These are phyloP conservation scores for Sonneratia caseolaris DNA, from an alignment of 345 rosid genomes.

Conservation along the genomic window DNA sequence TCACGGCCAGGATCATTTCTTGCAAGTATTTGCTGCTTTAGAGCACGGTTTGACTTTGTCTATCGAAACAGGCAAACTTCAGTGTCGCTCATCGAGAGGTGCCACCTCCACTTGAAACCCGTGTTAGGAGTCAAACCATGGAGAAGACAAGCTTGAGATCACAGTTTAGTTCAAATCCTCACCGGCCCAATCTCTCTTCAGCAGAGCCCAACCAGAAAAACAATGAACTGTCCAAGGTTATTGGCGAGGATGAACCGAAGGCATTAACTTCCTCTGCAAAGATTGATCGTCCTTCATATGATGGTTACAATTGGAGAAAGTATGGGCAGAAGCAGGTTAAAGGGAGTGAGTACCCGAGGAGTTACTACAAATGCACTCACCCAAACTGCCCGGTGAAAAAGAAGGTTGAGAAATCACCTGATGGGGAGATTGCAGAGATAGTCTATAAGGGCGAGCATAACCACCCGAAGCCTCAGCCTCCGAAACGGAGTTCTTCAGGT, in stretches of 20 bases:
- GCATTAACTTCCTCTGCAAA: constrained; percentile 13
- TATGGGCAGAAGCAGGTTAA: constrained; percentile 98
- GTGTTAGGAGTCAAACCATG: constrained; percentile 21
- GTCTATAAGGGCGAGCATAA: constrained; percentile 93
- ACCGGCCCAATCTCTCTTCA: constrained; percentile 17
- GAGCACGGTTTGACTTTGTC: neutral
- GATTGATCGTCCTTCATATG: constrained; percentile 56
- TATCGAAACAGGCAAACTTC: constrained; percentile 41
- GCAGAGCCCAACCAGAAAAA: constrained; percentile 19
- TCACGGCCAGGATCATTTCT: neutral
- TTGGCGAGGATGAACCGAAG: constrained; percentile 36
- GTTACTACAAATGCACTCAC: constrained; percentile 92
- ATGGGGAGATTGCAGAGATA: constrained; percentile 84
- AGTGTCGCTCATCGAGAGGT: constrained; percentile 18
- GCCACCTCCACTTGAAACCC: constrained; percentile 21
- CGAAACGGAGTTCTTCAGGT: constrained; percentile 42
- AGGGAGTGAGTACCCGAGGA: constrained; percentile 92
- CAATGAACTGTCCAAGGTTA: constrained; percentile 22
- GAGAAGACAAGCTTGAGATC: constrained; percentile 25
- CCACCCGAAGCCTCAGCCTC: constrained; percentile 72
- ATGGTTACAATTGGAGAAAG: constrained; percentile 98
- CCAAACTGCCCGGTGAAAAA: constrained; percentile 87
- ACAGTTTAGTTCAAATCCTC: constrained; percentile 22
- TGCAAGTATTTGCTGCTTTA: too few species aligned
- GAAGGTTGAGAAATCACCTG: constrained; percentile 85